Percentiles rank a stretch among this genome's conserved stretches.
phyloP scores from a whole-genome alignment of 805 yeast genomes.

The Debaryomyces hansenii region DNA sequence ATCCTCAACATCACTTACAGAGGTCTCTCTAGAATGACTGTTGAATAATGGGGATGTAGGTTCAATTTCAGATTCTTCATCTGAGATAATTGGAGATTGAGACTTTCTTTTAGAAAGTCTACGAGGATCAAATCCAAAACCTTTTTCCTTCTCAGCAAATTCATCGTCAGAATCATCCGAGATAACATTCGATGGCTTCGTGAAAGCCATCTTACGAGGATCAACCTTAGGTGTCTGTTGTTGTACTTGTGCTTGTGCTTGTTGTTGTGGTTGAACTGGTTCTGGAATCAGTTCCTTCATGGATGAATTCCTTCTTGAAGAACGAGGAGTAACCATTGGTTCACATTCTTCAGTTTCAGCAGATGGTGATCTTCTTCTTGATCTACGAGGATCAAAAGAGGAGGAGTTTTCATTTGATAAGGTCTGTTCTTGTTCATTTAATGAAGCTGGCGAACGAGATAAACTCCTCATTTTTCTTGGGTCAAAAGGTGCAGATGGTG shows the following conservation, averaged over 20 bases:
- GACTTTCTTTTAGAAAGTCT: conserved; percentile 3
- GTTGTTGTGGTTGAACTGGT: background rate
- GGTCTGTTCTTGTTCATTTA: background rate
- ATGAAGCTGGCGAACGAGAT: background rate
- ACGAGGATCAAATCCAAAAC: conserved; percentile 24
- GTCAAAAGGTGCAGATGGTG: background rate
- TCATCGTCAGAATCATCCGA: conserved; percentile 19
- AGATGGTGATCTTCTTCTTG: conserved; percentile 13
- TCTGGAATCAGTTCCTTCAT: conserved; percentile 1
- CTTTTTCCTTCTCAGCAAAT: conserved; percentile 11
- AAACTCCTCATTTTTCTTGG: conserved; percentile 5
- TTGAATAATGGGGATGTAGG: background rate
- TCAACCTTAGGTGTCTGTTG: background rate
- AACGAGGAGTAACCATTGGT: conserved; percentile 23
- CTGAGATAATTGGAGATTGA: background rate
- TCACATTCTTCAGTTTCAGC: conserved; percentile 15
- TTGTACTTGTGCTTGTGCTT: background rate
- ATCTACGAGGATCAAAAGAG: conserved; percentile 24
- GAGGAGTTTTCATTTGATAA: background rate
- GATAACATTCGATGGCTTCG: conserved; percentile 8
- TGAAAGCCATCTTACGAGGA: conserved; percentile 4
- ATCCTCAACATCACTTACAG: background rate
- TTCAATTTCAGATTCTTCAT: background rate
- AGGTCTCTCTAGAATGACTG: background rate
- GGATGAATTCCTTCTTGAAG: conserved; percentile 19